A percentile compares a stretch with the other conserved stretches of the same genome.
These are phyloP conservation scores for Takakia lepidozioides DNA, from an alignment of 225 moss, liverwort and hornwort genomes.

Conservation along the genomic window DNA sequence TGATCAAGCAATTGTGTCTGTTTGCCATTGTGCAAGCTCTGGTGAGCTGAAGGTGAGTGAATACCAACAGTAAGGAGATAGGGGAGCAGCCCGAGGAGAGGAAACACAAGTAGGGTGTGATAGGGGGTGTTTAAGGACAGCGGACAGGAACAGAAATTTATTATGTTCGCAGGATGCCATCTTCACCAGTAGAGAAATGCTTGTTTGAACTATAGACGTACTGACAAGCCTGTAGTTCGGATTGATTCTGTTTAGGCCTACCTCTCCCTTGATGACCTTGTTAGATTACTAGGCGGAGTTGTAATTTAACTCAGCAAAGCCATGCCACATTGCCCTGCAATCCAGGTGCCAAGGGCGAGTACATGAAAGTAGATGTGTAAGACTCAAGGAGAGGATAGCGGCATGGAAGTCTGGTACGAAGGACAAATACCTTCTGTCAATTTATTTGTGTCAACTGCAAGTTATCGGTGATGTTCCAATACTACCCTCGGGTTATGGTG, in stretches of 20 bases:
- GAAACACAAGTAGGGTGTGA: background rate
- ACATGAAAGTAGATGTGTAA: background rate
- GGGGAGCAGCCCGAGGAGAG: too few species aligned
- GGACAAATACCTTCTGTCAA: background rate
- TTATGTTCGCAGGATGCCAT: background rate
- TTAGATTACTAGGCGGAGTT: too few species aligned
- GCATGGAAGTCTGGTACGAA: background rate
- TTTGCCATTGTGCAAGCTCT: constrained; percentile 39
- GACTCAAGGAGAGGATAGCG: background rate
- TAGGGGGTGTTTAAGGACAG: constrained; percentile 9
- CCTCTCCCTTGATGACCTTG: too few species aligned
- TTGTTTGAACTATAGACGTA: too few species aligned
- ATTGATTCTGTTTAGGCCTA: too few species aligned
- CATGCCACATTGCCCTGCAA: too few species aligned
- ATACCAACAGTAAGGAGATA: too few species aligned
- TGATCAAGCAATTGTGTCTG: constrained; percentile 39
- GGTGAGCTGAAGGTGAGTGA: constrained; percentile 51
- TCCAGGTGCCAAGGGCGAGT: too few species aligned
- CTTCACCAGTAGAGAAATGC: too few species aligned
- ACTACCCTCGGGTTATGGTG: background rate
- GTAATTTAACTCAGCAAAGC: too few species aligned
- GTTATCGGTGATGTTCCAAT: too few species aligned
- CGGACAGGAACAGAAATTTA: background rate
- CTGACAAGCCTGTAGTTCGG: too few species aligned
- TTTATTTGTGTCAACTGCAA: background rate